Conservation (phyloP, 1,284 basidiomycete genomes). For the Tylopilus sp. region DNA sequence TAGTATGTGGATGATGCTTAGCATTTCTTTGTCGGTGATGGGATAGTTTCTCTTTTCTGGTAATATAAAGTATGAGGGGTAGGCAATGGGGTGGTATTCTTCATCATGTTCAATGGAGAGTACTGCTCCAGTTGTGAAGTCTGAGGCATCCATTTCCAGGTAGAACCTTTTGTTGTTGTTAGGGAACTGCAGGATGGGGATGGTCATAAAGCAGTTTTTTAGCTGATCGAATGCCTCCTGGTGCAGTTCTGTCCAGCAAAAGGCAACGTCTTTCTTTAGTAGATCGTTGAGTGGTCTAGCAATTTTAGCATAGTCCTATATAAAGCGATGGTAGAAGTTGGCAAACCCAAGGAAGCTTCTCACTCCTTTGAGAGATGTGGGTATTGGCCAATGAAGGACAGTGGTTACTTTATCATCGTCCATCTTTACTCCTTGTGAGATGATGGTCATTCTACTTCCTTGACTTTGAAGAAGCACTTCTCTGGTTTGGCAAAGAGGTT, state of each 20-base stretch:
- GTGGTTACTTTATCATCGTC: not conserved
- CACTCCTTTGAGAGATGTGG: not conserved
- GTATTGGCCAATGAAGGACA: not conserved
- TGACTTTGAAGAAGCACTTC: not conserved
- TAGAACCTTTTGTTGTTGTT: not conserved
- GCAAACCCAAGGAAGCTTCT: not conserved
- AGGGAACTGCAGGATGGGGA: not conserved
- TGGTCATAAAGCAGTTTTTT: not conserved
- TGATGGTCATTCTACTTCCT: not conserved
- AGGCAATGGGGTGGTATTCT: not conserved
- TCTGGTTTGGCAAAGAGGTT: not conserved
- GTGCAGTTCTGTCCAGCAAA: too few species aligned
- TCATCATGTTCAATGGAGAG: not conserved
- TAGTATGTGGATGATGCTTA: not conserved
- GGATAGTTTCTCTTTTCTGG: not conserved
- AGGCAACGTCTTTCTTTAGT: not conserved
- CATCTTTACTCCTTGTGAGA: not conserved
- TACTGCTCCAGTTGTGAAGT: not conserved
- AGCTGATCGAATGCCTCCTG: not conserved
- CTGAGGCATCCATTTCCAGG: not conserved
- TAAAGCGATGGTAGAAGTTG: not conserved
- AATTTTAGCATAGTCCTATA: not conserved
- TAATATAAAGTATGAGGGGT: not conserved
- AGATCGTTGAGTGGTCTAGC: not conserved
- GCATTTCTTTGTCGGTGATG: not conserved